Evolutionary conservation across 2,329 filamentous ascomycete species (phyloP).

Genomic region (Aschersonia sp.): DNA sequence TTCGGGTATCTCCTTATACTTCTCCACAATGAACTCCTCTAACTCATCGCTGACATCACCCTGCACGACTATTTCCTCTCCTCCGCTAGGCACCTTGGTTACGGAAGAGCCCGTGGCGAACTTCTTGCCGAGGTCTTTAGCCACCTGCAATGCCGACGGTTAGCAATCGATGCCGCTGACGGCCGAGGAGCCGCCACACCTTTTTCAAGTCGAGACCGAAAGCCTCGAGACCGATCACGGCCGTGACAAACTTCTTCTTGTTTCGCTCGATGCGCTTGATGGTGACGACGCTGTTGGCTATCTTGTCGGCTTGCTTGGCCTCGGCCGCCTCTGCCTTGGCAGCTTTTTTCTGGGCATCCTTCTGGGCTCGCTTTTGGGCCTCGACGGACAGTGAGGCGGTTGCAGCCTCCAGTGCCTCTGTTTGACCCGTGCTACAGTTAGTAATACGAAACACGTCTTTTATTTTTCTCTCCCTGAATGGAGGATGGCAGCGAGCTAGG

Average conservation of each 20-base stretch:
- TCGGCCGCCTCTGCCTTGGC: constrained; percentile 84
- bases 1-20: constrained; percentile 80
- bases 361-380: constrained; percentile 85
- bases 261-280: constrained; percentile 98
- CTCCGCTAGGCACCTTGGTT: constrained; percentile 72
- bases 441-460: neutral
- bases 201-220: constrained; percentile 93
- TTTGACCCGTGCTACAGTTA: neutral
- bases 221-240: constrained; percentile 77
- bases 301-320: constrained; percentile 66
- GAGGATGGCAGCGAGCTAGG: neutral
- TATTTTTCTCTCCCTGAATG: neutral
- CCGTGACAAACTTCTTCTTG: constrained; percentile 93
- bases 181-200: constrained; percentile 15
- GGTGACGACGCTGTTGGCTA: constrained; percentile 66
- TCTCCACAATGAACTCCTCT: constrained; percentile 76
- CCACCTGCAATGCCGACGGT: constrained; percentile 30
- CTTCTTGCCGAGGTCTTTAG: constrained; percentile 97
- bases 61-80: constrained; percentile 95
- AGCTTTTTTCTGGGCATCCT: constrained; percentile 93
- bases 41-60: constrained; percentile 94
- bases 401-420: constrained; percentile 70
- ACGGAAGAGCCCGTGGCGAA: constrained; percentile 91
- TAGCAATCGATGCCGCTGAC: neutral
- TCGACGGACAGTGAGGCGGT: constrained; percentile 77